Percentiles rank a stretch among this genome's conserved stretches.
Conservation (phyloP, 768 basidiomycete species). For the Clitopilus hobsonii region DNA sequence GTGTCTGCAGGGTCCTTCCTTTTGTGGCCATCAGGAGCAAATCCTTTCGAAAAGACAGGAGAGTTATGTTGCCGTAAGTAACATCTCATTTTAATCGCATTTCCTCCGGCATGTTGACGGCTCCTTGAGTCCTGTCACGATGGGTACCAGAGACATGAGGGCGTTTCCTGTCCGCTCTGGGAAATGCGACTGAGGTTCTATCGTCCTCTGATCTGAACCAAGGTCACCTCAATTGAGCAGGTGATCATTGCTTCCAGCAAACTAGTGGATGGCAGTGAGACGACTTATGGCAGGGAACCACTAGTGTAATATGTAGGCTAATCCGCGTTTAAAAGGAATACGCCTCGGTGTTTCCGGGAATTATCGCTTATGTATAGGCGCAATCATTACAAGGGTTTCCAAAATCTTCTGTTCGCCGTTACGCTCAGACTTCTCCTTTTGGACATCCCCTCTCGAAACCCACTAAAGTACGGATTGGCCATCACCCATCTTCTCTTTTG, state of each 20-base stretch:
- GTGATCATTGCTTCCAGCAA: too few species aligned
- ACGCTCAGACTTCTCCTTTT: slow-evolving; percentile 3
- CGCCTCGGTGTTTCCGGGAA: slow-evolving; percentile 20
- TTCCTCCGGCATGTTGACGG: slow-evolving; percentile 1
- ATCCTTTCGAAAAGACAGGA: slow-evolving; percentile 2
- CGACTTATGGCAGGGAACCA: too few species aligned
- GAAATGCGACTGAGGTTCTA: slow-evolving; percentile 6
- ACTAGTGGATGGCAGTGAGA: too few species aligned
- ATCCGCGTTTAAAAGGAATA: slow-evolving; percentile 20
- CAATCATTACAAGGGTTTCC: slow-evolving; percentile 14
- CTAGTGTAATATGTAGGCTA: too few species aligned
- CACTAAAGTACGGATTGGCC: neutral
- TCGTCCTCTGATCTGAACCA: slow-evolving; percentile 18
- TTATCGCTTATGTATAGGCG: slow-evolving; percentile 14
- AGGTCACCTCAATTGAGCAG: too few species aligned
- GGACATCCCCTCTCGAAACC: neutral
- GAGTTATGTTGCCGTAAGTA: neutral
- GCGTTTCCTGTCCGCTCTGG: slow-evolving; percentile 4
- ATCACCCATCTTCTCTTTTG: neutral
- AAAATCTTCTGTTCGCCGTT: slow-evolving; percentile 11
- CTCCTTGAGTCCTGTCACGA: slow-evolving; percentile 2
- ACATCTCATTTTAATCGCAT: neutral
- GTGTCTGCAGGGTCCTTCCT: neutral
- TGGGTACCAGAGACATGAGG: slow-evolving; percentile 9
- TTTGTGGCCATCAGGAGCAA: neutral